phyloP scores from a whole-genome alignment of 139 green algal genomes.

The Desmodesmus armatus region DNA sequence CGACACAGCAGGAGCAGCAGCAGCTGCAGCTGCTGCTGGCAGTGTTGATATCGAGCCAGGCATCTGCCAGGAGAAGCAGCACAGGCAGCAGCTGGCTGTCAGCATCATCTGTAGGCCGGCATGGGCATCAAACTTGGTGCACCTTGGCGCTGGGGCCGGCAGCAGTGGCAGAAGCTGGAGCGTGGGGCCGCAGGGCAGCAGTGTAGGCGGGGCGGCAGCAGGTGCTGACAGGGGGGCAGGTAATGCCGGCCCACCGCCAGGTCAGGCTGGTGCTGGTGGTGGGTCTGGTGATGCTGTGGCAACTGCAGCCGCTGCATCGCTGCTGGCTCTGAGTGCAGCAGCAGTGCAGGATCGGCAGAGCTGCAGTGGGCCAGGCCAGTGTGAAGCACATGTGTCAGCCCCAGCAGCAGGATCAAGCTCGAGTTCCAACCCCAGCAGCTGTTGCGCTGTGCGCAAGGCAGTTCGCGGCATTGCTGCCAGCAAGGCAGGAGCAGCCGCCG shows the following conservation, averaged over 20 bases:
- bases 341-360: not conserved
- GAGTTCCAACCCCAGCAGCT: too few species aligned
- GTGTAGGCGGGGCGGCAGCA: too few species aligned
- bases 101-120: too few species aligned
- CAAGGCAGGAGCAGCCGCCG: not conserved
- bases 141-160: not conserved
- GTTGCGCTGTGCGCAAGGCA: too few species aligned
- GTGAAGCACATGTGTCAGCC: not conserved
- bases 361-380: not conserved
- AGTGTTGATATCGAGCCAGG: not conserved
- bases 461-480: too few species aligned
- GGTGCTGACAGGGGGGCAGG: too few species aligned
- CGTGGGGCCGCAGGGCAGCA: not conserved
- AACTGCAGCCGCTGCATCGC: too few species aligned
- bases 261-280: too few species aligned
- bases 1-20: not conserved
- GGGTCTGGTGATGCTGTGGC: not conserved
- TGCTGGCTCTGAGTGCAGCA: too few species aligned
- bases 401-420: not conserved
- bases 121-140: too few species aligned
- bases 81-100: not conserved
- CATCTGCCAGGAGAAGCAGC: not conserved
- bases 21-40: too few species aligned
- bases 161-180: not conserved
- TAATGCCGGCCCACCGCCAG: too few species aligned